phyloP scores from a whole-genome alignment of 805 yeast species.

The Schwanniomyces sp. region DNA sequence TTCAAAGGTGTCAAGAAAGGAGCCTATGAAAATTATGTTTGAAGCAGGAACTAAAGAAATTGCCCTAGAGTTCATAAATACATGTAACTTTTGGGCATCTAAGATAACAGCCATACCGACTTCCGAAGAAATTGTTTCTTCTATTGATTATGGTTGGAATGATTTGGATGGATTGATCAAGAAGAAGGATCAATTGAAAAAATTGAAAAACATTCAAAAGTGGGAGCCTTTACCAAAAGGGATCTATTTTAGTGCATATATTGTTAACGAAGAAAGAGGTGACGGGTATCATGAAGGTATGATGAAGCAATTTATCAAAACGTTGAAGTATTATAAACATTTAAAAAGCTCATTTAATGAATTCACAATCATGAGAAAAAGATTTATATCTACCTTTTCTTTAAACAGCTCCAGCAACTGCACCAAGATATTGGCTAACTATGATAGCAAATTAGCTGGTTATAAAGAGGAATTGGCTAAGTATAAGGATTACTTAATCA shows the following conservation, averaged over 20 bases:
- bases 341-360: conserved; percentile 33
- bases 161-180: conserved; percentile 32
- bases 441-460: conserved; percentile 39
- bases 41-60: conserved; percentile 66
- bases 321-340: conserved; percentile 40
- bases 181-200: conserved; percentile 28
- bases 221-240: conserved; percentile 47
- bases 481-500: conserved; percentile 45
- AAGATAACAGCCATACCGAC: conserved; percentile 79
- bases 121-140: conserved; percentile 63
- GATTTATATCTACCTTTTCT: conserved; percentile 30
- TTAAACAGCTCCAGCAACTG: conserved; percentile 30
- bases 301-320: conserved; percentile 44
- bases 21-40: conserved; percentile 50
- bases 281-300: conserved; percentile 33
- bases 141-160: conserved; percentile 85
- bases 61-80: conserved; percentile 68
- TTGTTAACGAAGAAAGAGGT: conserved; percentile 14
- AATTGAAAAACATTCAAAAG: conserved; percentile 32
- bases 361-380: conserved; percentile 27
- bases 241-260: conserved; percentile 37
- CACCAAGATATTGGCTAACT: conserved; percentile 36
- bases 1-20: conserved; percentile 42
- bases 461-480: conserved; percentile 45
- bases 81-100: conserved; percentile 91